phyloP scores from a whole-genome alignment of 176 grass and related monocot genomes.

The Zizania latifolia region DNA sequence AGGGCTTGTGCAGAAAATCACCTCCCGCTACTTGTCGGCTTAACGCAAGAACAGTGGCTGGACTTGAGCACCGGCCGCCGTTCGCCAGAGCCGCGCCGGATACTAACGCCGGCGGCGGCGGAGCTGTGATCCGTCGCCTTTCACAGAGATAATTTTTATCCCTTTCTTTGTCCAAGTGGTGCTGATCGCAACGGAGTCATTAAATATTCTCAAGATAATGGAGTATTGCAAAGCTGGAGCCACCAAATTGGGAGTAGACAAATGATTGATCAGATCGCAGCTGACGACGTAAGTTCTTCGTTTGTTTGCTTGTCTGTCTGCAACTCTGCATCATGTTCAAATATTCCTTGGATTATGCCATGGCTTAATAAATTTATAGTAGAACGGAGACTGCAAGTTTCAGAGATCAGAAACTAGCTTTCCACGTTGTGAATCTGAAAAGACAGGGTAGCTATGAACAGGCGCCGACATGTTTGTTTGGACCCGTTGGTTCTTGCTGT shows the following conservation, averaged over 20 bases:
- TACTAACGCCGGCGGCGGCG: too few species aligned
- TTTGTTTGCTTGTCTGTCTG: not conserved
- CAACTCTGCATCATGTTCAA: not conserved
- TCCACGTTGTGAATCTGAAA: not conserved
- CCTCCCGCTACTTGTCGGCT: too few species aligned
- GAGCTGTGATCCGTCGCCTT: too few species aligned
- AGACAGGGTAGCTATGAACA: too few species aligned
- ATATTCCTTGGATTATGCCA: not conserved
- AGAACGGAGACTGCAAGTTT: not conserved
- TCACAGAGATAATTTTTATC: too few species aligned
- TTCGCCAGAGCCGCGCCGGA: too few species aligned
- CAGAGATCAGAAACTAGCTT: not conserved
- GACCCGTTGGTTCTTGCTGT: too few species aligned
- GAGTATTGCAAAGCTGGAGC: not conserved
- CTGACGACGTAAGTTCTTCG: not conserved
- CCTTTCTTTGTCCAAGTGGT: not conserved
- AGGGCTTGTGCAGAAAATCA: too few species aligned
- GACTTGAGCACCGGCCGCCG: too few species aligned
- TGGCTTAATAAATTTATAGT: not conserved
- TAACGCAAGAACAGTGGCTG: too few species aligned
- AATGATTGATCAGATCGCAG: not conserved
- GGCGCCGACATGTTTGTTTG: too few species aligned
- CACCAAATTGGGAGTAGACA: not conserved
- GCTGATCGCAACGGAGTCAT: not conserved
- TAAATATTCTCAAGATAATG: not conserved